Evolutionary conservation across 179 eudicot genomes (phyloP), one percentile per base, ranked within the genome.

Genomic region (Spinacia oleracea): DNA sequence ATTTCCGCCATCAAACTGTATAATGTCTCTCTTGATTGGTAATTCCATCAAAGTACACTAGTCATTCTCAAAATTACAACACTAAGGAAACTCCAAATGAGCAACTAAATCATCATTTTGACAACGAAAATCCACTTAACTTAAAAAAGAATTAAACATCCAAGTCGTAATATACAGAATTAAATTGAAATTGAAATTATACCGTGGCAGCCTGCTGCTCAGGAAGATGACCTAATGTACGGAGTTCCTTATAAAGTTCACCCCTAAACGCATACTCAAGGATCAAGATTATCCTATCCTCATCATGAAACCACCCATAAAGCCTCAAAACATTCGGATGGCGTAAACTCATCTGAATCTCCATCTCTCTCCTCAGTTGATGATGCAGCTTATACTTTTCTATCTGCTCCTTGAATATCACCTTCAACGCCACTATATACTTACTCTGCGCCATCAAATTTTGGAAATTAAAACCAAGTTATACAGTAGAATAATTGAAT

Each of bases 151-250:
- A 59, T 27, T 9, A 59, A 59, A 46, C 27, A 55, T 15, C 18
- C 25, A 42, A 64, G 32, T 62, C 6, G 34, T 15, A 21, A 29
- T 5, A 76, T 0, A 21, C 27, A 66, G 21, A 29, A 53, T 0
- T 27, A 48, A 48, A 48, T 0, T 2, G 1, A 25, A 73, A n/a
- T 15, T 27, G 16, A 29, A 71, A 23, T 2, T 2, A 65, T 75
- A 94, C 97, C 76, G 89, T 91, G 64, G 98, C 97, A 29, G 98
- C 93, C 64, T 88, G 97, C 69, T 75, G 85, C 83, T 93, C 98
- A 3, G 86, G 48, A 75, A 93, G 86, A 78, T 83, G 82, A 6
- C 91, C 90, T 9, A 60, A 64, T 38, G 79, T 84, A 0, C 88
- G 82, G 11, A 95, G 90, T 83, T 80, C 83, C 51, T 83, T 82